A percentile compares a stretch with the other conserved stretches of the same genome.
Evolutionary conservation across 2,329 filamentous ascomycete genomes (phyloP).

Genomic region (Neophaeococcomyces mojaviensis): DNA sequence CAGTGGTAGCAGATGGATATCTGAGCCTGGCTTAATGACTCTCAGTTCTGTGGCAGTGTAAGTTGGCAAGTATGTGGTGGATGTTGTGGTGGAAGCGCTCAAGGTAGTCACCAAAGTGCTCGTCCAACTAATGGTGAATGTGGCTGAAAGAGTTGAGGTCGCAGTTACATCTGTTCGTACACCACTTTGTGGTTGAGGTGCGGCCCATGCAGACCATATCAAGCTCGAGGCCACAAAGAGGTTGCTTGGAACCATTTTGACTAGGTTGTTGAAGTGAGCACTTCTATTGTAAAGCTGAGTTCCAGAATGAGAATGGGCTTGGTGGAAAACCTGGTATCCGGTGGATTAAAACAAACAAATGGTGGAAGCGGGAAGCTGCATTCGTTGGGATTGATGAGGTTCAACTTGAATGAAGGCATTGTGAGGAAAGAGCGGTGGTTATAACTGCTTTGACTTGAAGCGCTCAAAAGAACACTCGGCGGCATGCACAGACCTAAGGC

Average conservation of each 20-base stretch:
- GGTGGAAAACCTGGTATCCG: no score
- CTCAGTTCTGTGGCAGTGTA: slow-evolving; percentile 38
- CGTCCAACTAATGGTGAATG: slow-evolving; percentile 9
- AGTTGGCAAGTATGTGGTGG: slow-evolving; percentile 10
- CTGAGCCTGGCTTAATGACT: slow-evolving; percentile 37
- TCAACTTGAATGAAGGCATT: no score
- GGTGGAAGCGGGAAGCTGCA: no score
- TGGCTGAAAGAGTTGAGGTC: slow-evolving; percentile 9
- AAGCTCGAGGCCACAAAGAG: background rate
- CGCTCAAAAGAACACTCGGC: no score
- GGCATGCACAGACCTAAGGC: no score
- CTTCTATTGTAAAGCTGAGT: background rate
- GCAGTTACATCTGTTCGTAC: slow-evolving; percentile 1
- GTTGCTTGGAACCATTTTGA: background rate
- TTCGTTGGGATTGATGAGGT: no score
- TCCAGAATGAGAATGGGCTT: no score
- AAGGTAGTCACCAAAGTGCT: slow-evolving; percentile 10
- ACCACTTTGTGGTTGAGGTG: slow-evolving; percentile 7
- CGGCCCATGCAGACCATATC: slow-evolving; percentile 5
- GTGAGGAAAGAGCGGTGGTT: no score
- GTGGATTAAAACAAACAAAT: no score
- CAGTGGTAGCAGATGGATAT: slow-evolving; percentile 42
- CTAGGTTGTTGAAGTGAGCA: no score
- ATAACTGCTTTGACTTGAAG: no score
- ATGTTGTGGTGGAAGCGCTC: background rate